phyloP scores from a whole-genome alignment of 768 basidiomycete genomes.

The Leccinum incarnatum region DNA sequence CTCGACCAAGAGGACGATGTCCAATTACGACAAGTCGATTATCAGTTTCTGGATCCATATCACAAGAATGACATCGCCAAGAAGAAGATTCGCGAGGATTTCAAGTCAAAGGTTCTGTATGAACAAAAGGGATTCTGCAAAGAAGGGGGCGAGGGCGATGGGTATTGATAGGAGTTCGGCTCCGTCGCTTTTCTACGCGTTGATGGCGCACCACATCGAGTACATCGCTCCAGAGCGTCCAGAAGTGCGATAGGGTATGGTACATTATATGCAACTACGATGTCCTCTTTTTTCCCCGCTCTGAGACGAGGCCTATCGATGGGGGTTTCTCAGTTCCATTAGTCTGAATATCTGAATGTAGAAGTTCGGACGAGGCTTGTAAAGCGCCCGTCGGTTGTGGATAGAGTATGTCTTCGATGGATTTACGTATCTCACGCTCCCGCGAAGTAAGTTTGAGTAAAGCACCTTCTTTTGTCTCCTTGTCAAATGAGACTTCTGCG shows the following conservation, averaged over 20 bases:
- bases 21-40: constrained; percentile 72
- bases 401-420: constrained; percentile 70
- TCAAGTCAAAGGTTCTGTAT: constrained; percentile 77
- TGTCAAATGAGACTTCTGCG: constrained; percentile 73
- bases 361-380: constrained; percentile 33
- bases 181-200: constrained; percentile 12
- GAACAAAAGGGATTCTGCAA: constrained; percentile 88
- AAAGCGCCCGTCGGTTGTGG: constrained; percentile 40
- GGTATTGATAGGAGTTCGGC: constrained; percentile 53
- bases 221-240: constrained; percentile 12
- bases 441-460: constrained; percentile 64
- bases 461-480: constrained; percentile 68
- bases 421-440: constrained; percentile 75
- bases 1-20: constrained; percentile 90
- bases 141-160: constrained; percentile 96
- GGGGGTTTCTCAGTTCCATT: constrained; percentile 46
- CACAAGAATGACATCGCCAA: constrained; percentile 70
- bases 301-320: constrained; percentile 41
- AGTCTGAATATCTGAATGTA: constrained; percentile 35
- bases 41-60: constrained; percentile 63
- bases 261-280: constrained; percentile 28
- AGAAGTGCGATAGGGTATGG: constrained; percentile 24
- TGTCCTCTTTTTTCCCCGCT: constrained; percentile 60
- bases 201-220: constrained; percentile 15
- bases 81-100: constrained; percentile 79